These are phyloP conservation scores for Trypanosoma platydactyli DNA, from an alignment of 208 protist species.

Conservation along the genomic window DNA sequence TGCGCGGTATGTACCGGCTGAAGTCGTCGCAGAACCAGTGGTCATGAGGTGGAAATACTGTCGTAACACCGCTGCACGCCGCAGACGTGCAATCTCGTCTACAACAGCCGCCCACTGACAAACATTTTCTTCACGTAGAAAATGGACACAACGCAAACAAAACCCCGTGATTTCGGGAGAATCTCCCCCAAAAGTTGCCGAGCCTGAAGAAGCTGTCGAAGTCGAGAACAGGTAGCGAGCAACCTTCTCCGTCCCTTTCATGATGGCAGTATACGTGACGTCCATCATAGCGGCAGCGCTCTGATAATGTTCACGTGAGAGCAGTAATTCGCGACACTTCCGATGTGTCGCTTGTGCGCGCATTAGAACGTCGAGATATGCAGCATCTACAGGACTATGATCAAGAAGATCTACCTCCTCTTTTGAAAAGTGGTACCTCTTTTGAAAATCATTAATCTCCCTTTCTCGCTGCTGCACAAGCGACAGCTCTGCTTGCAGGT, in stretches of 20 bases:
- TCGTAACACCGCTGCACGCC: conserved; percentile 70
- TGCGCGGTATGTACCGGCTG: conserved; percentile 45
- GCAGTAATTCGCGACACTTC: conserved; percentile 60
- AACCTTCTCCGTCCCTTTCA: conserved; percentile 61
- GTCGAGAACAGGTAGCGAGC: conserved; percentile 56
- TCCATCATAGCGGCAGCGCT: conserved; percentile 64
- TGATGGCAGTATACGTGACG: conserved; percentile 67
- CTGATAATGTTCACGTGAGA: conserved; percentile 59
- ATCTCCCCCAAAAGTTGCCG: conserved; percentile 30
- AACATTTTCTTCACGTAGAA: conserved; percentile 63
- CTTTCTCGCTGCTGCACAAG: conserved; percentile 54
- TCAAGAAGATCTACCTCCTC: conserved; percentile 66
- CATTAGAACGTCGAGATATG: conserved; percentile 73
- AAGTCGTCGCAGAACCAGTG: conserved; percentile 61
- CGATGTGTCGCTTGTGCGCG: conserved; percentile 59
- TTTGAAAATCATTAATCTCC: conserved; percentile 64
- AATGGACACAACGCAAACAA: conserved; percentile 61
- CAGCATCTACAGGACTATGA: conserved; percentile 50
- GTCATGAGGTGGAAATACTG: conserved; percentile 87
- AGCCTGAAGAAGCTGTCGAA: conserved; percentile 18
- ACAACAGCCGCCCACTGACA: conserved; percentile 63
- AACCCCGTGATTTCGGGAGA: conserved; percentile 69
- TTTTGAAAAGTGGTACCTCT: conserved; percentile 59
- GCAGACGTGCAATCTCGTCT: conserved; percentile 69
- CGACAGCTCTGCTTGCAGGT: conserved; percentile 41